A percentile compares a stretch with the other conserved stretches of the same genome.
phyloP scores from a whole-genome alignment of 1,139 yeast genomes.

The Williopsis jadinii region DNA sequence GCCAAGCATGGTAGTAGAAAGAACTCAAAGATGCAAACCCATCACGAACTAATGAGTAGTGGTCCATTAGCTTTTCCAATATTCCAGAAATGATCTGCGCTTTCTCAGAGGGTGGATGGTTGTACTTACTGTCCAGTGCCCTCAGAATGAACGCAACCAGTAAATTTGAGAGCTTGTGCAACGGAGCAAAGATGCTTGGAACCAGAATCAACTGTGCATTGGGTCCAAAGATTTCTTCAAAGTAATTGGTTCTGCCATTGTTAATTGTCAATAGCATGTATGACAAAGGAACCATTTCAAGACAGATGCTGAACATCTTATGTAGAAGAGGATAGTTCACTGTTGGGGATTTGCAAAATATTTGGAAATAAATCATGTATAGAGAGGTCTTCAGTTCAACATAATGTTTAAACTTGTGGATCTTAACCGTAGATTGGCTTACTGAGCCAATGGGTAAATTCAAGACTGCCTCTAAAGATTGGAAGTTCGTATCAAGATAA shows the following conservation, averaged over 20 bases:
- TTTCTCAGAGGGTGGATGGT: slow-evolving; percentile 9
- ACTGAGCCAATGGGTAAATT: slow-evolving; percentile 11
- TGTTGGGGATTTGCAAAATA: slow-evolving; percentile 15
- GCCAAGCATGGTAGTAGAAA: slow-evolving; percentile 47
- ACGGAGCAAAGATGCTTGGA: slow-evolving; percentile 13
- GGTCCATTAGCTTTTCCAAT: slow-evolving; percentile 14
- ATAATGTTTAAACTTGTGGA: slow-evolving; percentile 21
- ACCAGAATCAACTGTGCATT: slow-evolving; percentile 19
- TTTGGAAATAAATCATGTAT: slow-evolving; percentile 20
- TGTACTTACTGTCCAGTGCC: slow-evolving; percentile 21
- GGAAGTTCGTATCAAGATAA: slow-evolving; percentile 12
- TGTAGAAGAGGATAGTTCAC: slow-evolving; percentile 4
- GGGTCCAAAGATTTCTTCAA: slow-evolving; percentile 18
- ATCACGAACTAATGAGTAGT: slow-evolving; percentile 16
- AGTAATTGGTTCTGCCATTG: slow-evolving; percentile 22
- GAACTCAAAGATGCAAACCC: slow-evolving; percentile 24
- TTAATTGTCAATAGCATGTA: slow-evolving; percentile 16
- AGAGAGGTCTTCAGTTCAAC: slow-evolving; percentile 21
- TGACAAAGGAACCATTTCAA: slow-evolving; percentile 17
- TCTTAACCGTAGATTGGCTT: slow-evolving; percentile 16
- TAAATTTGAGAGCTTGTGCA: slow-evolving; percentile 21
- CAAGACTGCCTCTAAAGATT: slow-evolving; percentile 16
- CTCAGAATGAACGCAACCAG: slow-evolving; percentile 18
- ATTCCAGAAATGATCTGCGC: slow-evolving; percentile 4
- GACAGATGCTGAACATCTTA: slow-evolving; percentile 9